These are phyloP conservation scores for Metschnikowia aberdeeniae DNA, from an alignment of 805 yeast species.

Conservation along the genomic window DNA sequence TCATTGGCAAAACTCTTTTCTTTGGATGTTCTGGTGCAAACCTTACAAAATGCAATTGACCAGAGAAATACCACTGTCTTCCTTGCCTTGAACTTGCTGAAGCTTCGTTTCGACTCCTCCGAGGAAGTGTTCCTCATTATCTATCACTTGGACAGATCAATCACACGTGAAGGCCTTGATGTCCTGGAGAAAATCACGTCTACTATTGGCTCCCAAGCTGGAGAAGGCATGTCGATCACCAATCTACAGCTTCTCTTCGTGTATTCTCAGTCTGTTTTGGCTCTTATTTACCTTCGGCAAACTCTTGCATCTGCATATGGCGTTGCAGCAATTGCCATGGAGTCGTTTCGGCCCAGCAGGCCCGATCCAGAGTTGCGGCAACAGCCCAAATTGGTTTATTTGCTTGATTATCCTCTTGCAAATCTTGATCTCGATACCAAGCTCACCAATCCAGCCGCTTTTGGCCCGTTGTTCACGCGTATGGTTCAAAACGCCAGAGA, in stretches of 20 bases:
- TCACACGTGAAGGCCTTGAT: conserved; percentile 40
- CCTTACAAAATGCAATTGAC: conserved; percentile 11
- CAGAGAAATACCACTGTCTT: conserved; percentile 23
- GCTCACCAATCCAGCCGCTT: conserved; percentile 10
- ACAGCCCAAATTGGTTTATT: conserved; percentile 19
- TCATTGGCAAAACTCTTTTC: conserved; percentile 20
- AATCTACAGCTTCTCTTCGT: conserved; percentile 16
- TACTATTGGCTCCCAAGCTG: conserved; percentile 13
- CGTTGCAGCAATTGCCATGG: conserved; percentile 22
- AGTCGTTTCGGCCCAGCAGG: conserved; percentile 25
- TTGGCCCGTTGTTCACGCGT: conserved; percentile 14
- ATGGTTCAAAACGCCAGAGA: conserved; percentile 12
- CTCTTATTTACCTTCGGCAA: conserved; percentile 18
- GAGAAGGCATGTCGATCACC: conserved; percentile 15
- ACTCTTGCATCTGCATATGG: conserved; percentile 20
- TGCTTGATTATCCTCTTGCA: conserved; percentile 12
- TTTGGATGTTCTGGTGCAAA: conserved; percentile 8
- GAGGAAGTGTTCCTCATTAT: conserved; percentile 52
- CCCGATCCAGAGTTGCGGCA: conserved; percentile 32
- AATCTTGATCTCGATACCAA: conserved; percentile 10
- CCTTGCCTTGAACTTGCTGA: conserved; percentile 35
- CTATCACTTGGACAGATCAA: conserved; percentile 39
- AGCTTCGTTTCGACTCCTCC: conserved; percentile 33
- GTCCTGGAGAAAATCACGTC: conserved; percentile 22
- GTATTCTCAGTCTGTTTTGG: conserved; percentile 16